These are phyloP conservation scores for Geotrichum candidum DNA, from an alignment of 1,139 yeast genomes.

Conservation along the genomic window DNA sequence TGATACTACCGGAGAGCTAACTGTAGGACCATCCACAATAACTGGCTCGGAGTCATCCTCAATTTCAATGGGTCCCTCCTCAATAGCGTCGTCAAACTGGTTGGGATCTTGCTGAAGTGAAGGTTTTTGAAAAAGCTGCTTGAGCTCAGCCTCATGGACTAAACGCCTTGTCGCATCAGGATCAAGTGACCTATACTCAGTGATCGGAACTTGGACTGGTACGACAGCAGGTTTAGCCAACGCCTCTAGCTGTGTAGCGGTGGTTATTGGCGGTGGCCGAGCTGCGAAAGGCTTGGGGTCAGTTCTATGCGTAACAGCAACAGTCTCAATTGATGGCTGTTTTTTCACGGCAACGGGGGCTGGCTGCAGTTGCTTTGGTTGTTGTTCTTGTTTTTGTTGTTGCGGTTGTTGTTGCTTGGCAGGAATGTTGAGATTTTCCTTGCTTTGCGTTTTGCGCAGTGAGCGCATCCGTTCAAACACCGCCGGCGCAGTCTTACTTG, in stretches of 20 bases:
- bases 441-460: constrained; percentile 9
- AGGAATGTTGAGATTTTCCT: background rate
- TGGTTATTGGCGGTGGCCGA: background rate
- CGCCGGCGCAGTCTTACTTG: constrained; percentile 14
- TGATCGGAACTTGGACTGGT: background rate
- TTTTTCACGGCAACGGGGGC: background rate
- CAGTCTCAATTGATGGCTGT: background rate
- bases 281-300: background rate
- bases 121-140: background rate
- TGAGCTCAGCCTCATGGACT: constrained; percentile 1
- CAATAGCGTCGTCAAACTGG: background rate
- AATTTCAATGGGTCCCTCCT: background rate
- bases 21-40: background rate
- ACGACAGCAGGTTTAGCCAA: background rate
- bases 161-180: constrained; percentile 3
- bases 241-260: background rate
- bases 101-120: background rate
- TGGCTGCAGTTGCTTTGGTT: background rate
- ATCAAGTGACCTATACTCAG: constrained; percentile 8
- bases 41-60: background rate
- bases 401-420: background rate
- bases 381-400: background rate
- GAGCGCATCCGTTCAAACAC: constrained; percentile 19
- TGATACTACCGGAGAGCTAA: constrained; percentile 7
- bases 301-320: background rate